Conservation (phyloP, 495 filamentous ascomycete genomes). For the Penicillium tannophilum region DNA sequence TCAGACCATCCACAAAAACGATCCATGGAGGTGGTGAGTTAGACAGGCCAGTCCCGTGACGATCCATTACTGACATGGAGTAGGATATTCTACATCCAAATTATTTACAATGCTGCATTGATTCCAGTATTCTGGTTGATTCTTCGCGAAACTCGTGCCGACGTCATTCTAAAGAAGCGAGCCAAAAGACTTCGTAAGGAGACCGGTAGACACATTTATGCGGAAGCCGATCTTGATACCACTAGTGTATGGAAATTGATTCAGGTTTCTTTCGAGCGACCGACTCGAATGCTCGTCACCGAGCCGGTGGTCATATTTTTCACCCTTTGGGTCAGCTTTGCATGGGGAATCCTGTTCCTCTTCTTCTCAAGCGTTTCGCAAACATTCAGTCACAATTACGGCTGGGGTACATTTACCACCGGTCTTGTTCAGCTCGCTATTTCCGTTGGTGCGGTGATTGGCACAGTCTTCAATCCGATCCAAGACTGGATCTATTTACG, state of each 20-base stretch:
- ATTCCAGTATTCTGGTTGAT: slow-evolving; percentile 46
- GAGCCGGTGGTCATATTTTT: slow-evolving; percentile 56
- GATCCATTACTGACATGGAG: neutral
- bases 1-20: slow-evolving; percentile 34
- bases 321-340: slow-evolving; percentile 55
- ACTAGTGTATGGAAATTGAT: slow-evolving; percentile 27
- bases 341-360: slow-evolving; percentile 55
- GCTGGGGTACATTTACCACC: slow-evolving; percentile 35
- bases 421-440: slow-evolving; percentile 46
- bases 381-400: slow-evolving; percentile 41
- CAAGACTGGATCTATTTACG: slow-evolving; percentile 42
- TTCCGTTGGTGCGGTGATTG: slow-evolving; percentile 43
- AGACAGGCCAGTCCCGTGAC: neutral
- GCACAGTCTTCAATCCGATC: slow-evolving; percentile 43
- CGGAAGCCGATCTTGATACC: slow-evolving; percentile 33
- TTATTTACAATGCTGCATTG: slow-evolving; percentile 50
- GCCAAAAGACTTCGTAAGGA: slow-evolving; percentile 63
- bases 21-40: slow-evolving; percentile 48
- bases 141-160: slow-evolving; percentile 44
- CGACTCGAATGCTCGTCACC: slow-evolving; percentile 50
- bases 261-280: slow-evolving; percentile 44
- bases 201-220: slow-evolving; percentile 53
- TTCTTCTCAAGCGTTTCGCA: slow-evolving; percentile 46
- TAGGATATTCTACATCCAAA: slow-evolving; percentile 55
- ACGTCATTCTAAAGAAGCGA: slow-evolving; percentile 59